Conservation (phyloP, 441 rosid genomes). For the Aquilaria agallochum region DNA sequence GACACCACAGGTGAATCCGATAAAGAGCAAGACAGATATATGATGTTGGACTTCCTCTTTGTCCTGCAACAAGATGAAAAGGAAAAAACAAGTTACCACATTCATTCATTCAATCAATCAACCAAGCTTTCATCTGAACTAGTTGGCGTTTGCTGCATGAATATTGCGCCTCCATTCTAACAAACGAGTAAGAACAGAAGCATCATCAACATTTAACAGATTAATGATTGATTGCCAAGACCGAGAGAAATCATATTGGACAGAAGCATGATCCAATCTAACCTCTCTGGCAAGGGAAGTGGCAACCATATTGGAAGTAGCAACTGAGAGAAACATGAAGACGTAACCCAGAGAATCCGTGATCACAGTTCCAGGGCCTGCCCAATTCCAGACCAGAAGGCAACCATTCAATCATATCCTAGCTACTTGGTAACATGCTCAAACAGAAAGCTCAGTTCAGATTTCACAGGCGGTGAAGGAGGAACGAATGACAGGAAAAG, state of each 20-base stretch:
- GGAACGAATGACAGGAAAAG: no score
- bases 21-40: conserved; percentile 54
- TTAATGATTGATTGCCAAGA: no score
- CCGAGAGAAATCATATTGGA: no score
- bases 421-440: no score
- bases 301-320: conserved; percentile 83
- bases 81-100: no score
- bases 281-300: conserved; percentile 79
- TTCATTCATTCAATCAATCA: no score
- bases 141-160: no score
- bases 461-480: not conserved
- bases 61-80: conserved; percentile 31
- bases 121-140: no score
- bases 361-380: conserved; percentile 85
- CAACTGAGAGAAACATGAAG: conserved; percentile 85
- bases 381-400: conserved; percentile 16
- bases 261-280: conserved; percentile 12
- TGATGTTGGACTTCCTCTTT: conserved; percentile 59
- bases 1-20: conserved; percentile 44
- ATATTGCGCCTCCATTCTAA: no score
- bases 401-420: not conserved
- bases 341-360: conserved; percentile 59
- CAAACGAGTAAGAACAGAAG: no score
- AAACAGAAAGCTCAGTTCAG: not conserved
- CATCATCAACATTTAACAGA: no score